Evolutionary conservation across 1,139 yeast genomes (phyloP).

Genomic region (Debaryomyces psychrophilus): DNA sequence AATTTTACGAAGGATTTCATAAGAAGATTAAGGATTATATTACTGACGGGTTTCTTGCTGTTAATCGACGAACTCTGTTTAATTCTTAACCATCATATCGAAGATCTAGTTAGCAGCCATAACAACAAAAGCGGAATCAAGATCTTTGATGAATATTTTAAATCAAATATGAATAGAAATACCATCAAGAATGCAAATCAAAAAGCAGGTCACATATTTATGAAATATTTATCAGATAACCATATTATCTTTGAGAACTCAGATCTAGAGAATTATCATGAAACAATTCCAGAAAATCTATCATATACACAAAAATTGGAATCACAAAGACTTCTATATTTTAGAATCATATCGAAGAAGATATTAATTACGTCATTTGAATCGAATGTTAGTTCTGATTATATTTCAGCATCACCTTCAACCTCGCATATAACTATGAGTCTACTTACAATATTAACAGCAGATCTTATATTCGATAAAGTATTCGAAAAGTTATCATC

Average conservation of each 20-base stretch:
- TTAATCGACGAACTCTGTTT: slow-evolving; percentile 29
- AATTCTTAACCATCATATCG: slow-evolving; percentile 33
- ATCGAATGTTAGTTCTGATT: slow-evolving; percentile 2
- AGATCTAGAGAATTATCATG: not conserved
- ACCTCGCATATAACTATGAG: slow-evolving; percentile 35
- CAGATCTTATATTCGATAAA: slow-evolving; percentile 40
- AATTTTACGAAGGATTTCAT: slow-evolving; percentile 32
- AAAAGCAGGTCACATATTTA: slow-evolving; percentile 1
- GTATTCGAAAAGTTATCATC: slow-evolving; percentile 32
- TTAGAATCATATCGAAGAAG: slow-evolving; percentile 28
- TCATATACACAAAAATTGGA: not conserved
- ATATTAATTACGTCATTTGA: slow-evolving; percentile 26
- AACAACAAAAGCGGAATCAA: slow-evolving; percentile 17
- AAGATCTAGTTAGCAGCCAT: slow-evolving; percentile 21
- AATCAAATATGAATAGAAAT: slow-evolving; percentile 3
- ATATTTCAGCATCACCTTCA: slow-evolving; percentile 19
- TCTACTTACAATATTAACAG: slow-evolving; percentile 32
- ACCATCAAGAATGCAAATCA: slow-evolving; percentile 16
- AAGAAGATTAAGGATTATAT: slow-evolving; percentile 22
- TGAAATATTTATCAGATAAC: slow-evolving; percentile 10
- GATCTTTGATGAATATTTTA: slow-evolving; percentile 19
- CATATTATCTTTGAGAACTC: slow-evolving; percentile 26
- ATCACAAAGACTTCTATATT: slow-evolving; percentile 22
- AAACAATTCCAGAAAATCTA: not conserved
- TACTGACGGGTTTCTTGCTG: slow-evolving; percentile 16